Percentiles rank a stretch among this genome's conserved stretches.
phyloP scores from a whole-genome alignment of 495 filamentous ascomycete species.

The Penicillium simplicissimum region DNA sequence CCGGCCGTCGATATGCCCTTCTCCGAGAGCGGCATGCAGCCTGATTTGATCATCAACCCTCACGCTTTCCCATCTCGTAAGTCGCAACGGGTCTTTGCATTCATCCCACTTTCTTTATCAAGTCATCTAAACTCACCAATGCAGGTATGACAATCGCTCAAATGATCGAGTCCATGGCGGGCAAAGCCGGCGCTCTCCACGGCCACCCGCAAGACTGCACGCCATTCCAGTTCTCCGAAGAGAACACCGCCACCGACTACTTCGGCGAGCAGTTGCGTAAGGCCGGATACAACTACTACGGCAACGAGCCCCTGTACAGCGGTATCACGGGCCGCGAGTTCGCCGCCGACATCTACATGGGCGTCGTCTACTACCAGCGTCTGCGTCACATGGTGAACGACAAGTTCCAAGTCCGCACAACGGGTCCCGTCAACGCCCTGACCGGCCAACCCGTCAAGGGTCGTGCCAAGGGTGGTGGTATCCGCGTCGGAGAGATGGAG shows the following conservation, averaged over 20 bases:
- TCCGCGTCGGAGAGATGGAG: constrained; percentile 99
- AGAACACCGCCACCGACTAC: constrained; percentile 88
- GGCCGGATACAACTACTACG: constrained; percentile 96
- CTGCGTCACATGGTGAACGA: constrained; percentile 99
- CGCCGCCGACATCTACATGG: constrained; percentile 92
- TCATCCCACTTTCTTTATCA: neutral
- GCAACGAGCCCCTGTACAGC: constrained; percentile 96
- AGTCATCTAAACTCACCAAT: constrained; percentile 17
- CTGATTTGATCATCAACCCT: constrained; percentile 97
- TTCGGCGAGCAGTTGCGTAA: constrained; percentile 93
- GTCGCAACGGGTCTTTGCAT: constrained; percentile 14
- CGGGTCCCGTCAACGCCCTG: constrained; percentile 80
- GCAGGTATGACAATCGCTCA: constrained; percentile 95
- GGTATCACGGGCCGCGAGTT: constrained; percentile 96
- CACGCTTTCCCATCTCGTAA: constrained; percentile 97
- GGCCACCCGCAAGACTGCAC: constrained; percentile 93
- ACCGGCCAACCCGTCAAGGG: constrained; percentile 98
- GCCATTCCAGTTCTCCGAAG: constrained; percentile 90
- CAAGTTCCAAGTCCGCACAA: constrained; percentile 98
- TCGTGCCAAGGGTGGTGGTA: constrained; percentile 91
- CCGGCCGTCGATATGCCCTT: constrained; percentile 94
- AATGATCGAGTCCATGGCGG: constrained; percentile 96
- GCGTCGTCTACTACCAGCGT: constrained; percentile 96
- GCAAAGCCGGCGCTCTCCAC: constrained; percentile 91
- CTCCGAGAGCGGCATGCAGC: constrained; percentile 93